A percentile compares a stretch with the other conserved stretches of the same genome.
Evolutionary conservation across 768 basidiomycete species (phyloP).

Genomic region (Boletus reticuloceps): DNA sequence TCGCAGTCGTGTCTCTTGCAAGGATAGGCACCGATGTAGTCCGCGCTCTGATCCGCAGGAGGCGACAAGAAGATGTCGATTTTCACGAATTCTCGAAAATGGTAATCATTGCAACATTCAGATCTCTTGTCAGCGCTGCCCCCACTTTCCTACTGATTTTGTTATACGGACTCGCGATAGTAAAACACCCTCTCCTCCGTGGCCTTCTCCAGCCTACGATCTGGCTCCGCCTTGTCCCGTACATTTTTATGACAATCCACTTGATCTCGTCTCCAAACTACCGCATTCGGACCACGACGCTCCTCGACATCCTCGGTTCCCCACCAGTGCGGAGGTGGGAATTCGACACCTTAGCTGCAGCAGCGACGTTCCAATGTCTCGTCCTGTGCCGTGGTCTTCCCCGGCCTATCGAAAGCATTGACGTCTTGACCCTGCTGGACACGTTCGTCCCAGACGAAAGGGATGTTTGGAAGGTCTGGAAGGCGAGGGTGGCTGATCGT

Average conservation of each 20-base stretch:
- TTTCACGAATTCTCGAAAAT: background rate
- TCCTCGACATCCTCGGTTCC: conserved; percentile 2
- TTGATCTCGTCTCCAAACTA: background rate
- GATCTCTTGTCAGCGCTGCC: background rate
- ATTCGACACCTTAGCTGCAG: conserved; percentile 1
- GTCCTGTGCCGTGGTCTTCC: background rate
- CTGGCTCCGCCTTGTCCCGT: background rate
- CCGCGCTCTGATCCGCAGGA: background rate
- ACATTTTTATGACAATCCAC: background rate
- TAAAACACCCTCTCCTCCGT: too few relatives aligned
- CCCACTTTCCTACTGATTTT: background rate
- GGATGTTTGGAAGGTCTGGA: background rate
- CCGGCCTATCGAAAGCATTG: background rate
- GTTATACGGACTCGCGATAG: too few relatives aligned
- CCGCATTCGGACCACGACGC: background rate
- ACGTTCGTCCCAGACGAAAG: background rate
- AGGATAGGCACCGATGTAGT: background rate
- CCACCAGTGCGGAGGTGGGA: conserved; percentile 3
- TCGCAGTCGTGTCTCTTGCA: background rate
- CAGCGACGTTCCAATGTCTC: conserved; percentile 6
- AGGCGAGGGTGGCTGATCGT: background rate
- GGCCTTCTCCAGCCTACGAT: too few relatives aligned
- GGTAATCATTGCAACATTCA: background rate
- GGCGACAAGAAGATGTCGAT: background rate
- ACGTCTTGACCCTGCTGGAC: background rate